A percentile compares a stretch with the other conserved stretches of the same genome.
These are phyloP conservation scores for Backusella australiensis DNA, from an alignment of 192 early-diverging fungal species.

Conservation along the genomic window DNA sequence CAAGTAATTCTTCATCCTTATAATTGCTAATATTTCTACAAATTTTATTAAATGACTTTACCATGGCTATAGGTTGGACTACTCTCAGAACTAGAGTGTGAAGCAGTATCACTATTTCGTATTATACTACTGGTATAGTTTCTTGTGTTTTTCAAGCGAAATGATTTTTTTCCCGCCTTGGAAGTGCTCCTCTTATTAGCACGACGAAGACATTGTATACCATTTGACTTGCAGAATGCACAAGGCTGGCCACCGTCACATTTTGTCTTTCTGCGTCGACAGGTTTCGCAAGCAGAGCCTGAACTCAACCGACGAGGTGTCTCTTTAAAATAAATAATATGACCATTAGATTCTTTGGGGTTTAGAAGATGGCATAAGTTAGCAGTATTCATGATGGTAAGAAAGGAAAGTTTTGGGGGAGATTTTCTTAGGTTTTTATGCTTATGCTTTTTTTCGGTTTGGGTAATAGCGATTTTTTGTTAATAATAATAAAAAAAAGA, in stretches of 20 bases:
- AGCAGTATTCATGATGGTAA: background rate
- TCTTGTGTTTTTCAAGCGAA: background rate
- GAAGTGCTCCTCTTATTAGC: background rate
- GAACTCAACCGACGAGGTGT: slow-evolving; percentile 28
- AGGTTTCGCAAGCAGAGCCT: slow-evolving; percentile 40
- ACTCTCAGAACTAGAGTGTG: background rate
- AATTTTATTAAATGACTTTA: background rate
- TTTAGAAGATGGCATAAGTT: slow-evolving; percentile 1
- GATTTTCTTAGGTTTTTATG: background rate
- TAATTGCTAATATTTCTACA: background rate
- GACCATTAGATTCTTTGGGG: slow-evolving; percentile 3
- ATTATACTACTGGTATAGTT: background rate
- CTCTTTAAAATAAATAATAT: background rate
- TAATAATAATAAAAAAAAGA: background rate
- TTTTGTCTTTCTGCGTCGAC: slow-evolving; percentile 36
- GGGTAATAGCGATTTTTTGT: background rate
- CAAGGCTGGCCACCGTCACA: slow-evolving; percentile 38
- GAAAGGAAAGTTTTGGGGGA: background rate
- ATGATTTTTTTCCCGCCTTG: background rate
- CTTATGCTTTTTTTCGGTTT: background rate
- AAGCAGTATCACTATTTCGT: background rate
- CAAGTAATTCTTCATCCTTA: background rate
- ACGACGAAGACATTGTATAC: slow-evolving; percentile 23
- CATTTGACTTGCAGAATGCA: slow-evolving; percentile 29
- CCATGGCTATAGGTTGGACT: background rate